Conservation (phyloP, 805 yeast genomes). For the Zygosaccharomyces bailii region DNA sequence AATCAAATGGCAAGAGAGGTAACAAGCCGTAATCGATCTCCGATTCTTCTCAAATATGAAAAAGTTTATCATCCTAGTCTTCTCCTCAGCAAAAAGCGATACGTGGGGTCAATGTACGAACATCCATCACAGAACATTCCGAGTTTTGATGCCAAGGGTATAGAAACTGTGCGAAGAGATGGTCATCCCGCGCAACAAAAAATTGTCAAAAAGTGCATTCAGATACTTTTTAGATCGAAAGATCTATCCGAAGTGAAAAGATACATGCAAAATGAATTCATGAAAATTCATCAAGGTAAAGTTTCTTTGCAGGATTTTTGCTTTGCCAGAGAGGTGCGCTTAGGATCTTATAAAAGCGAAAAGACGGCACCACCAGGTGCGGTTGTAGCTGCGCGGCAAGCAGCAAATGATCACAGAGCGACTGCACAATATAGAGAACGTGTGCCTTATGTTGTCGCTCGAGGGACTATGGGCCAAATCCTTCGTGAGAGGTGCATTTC, state of each 20-base stretch:
- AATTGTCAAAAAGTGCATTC: constrained; percentile 66
- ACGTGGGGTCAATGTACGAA: constrained; percentile 84
- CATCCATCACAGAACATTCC: constrained; percentile 51
- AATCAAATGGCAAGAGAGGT: constrained; percentile 61
- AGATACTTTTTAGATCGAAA: constrained; percentile 64
- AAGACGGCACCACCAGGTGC: constrained; percentile 89
- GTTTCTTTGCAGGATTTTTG: constrained; percentile 79
- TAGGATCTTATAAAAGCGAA: constrained; percentile 77
- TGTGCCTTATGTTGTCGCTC: constrained; percentile 78
- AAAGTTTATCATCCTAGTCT: constrained; percentile 89
- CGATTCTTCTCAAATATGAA: constrained; percentile 81
- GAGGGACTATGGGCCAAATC: constrained; percentile 51
- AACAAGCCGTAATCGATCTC: constrained; percentile 69
- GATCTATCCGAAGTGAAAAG: constrained; percentile 68
- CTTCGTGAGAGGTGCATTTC: constrained; percentile 75
- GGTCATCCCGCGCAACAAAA: constrained; percentile 91
- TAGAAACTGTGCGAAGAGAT: constrained; percentile 90
- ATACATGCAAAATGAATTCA: constrained; percentile 64
- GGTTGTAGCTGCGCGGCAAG: constrained; percentile 59
- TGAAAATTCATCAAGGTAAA: constrained; percentile 57
- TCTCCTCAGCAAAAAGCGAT: constrained; percentile 79
- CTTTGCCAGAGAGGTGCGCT: constrained; percentile 83
- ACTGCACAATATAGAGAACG: constrained; percentile 88
- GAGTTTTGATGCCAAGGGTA: constrained; percentile 91
- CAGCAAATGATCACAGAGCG: constrained; percentile 61